phyloP scores from a whole-genome alignment of 2,329 filamentous ascomycete species.

The Beauveria brongniartii region DNA sequence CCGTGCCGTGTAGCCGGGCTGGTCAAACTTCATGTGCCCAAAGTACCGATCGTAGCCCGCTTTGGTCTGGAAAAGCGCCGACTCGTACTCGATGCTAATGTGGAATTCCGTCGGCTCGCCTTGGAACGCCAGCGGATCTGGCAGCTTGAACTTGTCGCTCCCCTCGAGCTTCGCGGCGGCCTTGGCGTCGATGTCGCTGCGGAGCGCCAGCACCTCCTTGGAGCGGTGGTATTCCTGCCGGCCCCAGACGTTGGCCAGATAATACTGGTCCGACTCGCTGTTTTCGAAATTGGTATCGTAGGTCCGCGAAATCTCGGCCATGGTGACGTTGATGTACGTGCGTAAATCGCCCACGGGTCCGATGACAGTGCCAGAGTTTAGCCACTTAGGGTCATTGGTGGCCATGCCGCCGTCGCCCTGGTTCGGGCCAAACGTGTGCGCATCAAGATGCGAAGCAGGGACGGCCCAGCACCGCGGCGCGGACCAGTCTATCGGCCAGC shows the following conservation, averaged over 20 bases:
- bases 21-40: conserved; percentile 25
- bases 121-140: background rate
- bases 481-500: conserved; percentile 29
- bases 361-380: conserved; percentile 40
- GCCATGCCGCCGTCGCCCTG: conserved; percentile 24
- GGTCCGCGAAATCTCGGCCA: conserved; percentile 24
- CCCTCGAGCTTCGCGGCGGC: background rate
- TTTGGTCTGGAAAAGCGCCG: conserved; percentile 31
- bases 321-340: conserved; percentile 22
- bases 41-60: conserved; percentile 28
- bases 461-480: conserved; percentile 33
- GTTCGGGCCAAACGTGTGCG: conserved; percentile 27
- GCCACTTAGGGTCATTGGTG: conserved; percentile 29
- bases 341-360: conserved; percentile 28
- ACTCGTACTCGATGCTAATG: conserved; percentile 33
- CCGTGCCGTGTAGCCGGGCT: conserved; percentile 17
- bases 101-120: conserved; percentile 22
- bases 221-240: conserved; percentile 34
- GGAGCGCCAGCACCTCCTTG: conserved; percentile 17
- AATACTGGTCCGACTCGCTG: conserved; percentile 34
- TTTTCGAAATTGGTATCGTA: conserved; percentile 24
- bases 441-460: conserved; percentile 26
- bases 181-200: conserved; percentile 15
- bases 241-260: conserved; percentile 34
- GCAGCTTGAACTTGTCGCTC: background rate